Conservation (phyloP, 1,284 basidiomycete genomes). For the Gastroboletus turbinatus region DNA sequence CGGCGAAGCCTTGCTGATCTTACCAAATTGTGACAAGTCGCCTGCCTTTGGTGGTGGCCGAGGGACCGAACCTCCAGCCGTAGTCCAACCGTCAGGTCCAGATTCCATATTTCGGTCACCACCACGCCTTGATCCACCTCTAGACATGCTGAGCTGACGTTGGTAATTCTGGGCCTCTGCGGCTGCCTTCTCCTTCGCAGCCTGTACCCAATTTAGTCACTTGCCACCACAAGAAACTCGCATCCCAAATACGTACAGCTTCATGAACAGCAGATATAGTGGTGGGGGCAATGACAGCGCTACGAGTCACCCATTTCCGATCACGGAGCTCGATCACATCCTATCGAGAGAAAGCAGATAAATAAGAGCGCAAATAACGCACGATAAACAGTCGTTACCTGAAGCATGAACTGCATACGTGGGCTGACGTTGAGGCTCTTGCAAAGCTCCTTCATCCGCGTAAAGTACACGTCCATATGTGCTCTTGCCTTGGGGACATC, state of each 20-base stretch:
- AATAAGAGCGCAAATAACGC: slow-evolving; percentile 10
- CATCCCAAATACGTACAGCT: slow-evolving; percentile 51
- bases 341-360: slow-evolving; percentile 37
- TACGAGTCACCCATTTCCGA: slow-evolving; percentile 79
- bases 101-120: slow-evolving; percentile 60
- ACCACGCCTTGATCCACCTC: slow-evolving; percentile 88
- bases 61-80: slow-evolving; percentile 59
- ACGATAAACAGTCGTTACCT: slow-evolving; percentile 51
- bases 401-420: slow-evolving; percentile 94
- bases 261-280: slow-evolving; percentile 92
- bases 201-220: slow-evolving; percentile 40
- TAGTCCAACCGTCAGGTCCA: slow-evolving; percentile 85
- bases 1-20: slow-evolving; percentile 67
- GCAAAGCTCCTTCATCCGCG: slow-evolving; percentile 80
- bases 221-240: slow-evolving; percentile 5
- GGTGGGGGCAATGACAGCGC: slow-evolving; percentile 75
- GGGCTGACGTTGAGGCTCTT: slow-evolving; percentile 77
- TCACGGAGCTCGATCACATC: slow-evolving; percentile 89
- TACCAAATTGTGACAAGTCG: slow-evolving; percentile 86
- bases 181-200: slow-evolving; percentile 67
- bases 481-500: slow-evolving; percentile 79
- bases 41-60: slow-evolving; percentile 77
- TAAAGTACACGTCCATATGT: slow-evolving; percentile 93
- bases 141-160: slow-evolving; percentile 57
- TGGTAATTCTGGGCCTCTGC: slow-evolving; percentile 61